Evolutionary conservation across 805 yeast genomes (phyloP).

Genomic region (Kluyveromyces lactis): DNA sequence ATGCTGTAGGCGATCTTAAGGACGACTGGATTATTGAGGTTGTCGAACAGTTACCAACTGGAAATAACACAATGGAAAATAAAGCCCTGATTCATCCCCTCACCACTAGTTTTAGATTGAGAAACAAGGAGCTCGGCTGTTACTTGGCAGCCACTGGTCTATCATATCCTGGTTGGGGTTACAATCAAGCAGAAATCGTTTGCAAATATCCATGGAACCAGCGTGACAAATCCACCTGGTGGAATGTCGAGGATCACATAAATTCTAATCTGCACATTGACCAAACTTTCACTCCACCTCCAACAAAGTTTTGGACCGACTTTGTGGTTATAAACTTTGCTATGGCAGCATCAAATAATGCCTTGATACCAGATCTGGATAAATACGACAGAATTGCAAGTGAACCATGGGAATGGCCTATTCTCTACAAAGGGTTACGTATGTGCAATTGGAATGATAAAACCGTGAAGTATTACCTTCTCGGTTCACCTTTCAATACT

Average conservation of each 20-base stretch:
- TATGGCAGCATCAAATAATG: conserved; percentile 84
- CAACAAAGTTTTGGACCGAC: conserved; percentile 68
- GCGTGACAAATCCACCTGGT: conserved; percentile 81
- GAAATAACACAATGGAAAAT: conserved; percentile 37
- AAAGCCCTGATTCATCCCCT: conserved; percentile 59
- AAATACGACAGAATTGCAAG: conserved; percentile 67
- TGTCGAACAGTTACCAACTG: conserved; percentile 44
- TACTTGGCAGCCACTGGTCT: conserved; percentile 79
- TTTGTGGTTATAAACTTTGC: conserved; percentile 70
- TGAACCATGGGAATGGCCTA: conserved; percentile 84
- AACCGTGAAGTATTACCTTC: conserved; percentile 51
- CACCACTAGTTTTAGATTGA: conserved; percentile 73
- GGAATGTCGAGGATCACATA: conserved; percentile 70
- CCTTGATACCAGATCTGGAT: conserved; percentile 68
- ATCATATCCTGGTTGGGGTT: conserved; percentile 92
- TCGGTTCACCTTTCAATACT: conserved; percentile 73
- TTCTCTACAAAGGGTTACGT: conserved; percentile 66
- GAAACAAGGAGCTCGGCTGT: conserved; percentile 62
- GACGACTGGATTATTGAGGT: conserved; percentile 76
- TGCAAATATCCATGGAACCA: conserved; percentile 61
- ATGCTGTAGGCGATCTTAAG: conserved; percentile 55
- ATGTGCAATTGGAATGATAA: conserved; percentile 64
- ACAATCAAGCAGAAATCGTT: conserved; percentile 92
- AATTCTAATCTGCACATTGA: conserved; percentile 54
- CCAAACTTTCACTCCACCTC: conserved; percentile 43